These are phyloP conservation scores for fission yeast (Schizosaccharomyces pombe) DNA, from an alignment of 805 yeast species.

Conservation along the genomic window ASM294v3 CU329670.1:1419501-1420000, in stretches of 20 bases:
- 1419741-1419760: conserved; percentile 11
- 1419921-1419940: conserved; percentile 22
- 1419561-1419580: conserved; percentile 6
- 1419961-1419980: conserved; percentile 57
- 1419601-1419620: conserved; percentile 20
- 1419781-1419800: conserved; percentile 20
- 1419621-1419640: conserved; percentile 61
- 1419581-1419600: conserved; percentile 3
- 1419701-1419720: conserved; percentile 14
- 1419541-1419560: conserved; percentile 4
- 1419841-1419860: conserved; percentile 16
- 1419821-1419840: no score
- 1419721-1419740: not conserved
- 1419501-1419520: conserved; percentile 5
- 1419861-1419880: conserved; percentile 19
- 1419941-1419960: conserved; percentile 43
- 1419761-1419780: not conserved
- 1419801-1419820: no score
- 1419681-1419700: conserved; percentile 38
- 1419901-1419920: conserved; percentile 21
- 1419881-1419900: conserved; percentile 28
- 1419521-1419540: conserved; percentile 2
- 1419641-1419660: conserved; percentile 53
- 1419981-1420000: conserved; percentile 47
- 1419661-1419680: conserved; percentile 36